Conservation (phyloP, 2,329 filamentous ascomycete genomes). For the Fusarium sp. region DNA sequence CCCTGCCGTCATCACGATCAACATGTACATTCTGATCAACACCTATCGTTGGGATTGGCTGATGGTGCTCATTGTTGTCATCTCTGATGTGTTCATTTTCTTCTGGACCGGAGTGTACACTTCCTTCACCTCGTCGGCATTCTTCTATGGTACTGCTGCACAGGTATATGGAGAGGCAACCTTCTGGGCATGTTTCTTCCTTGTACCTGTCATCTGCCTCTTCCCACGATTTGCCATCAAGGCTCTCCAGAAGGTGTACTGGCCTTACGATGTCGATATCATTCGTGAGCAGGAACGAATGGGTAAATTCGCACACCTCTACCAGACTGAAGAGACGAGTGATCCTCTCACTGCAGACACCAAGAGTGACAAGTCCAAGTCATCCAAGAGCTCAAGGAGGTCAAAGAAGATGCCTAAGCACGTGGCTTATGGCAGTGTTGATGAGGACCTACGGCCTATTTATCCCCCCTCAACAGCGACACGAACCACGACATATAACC, state of each 20-base stretch:
- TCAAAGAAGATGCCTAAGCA: constrained; percentile 62
- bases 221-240: constrained; percentile 90
- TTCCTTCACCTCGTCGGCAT: constrained; percentile 56
- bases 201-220: constrained; percentile 83
- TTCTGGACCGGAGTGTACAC: constrained; percentile 95
- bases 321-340: constrained; percentile 47
- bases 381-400: constrained; percentile 63
- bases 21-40: constrained; percentile 94
- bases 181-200: constrained; percentile 86
- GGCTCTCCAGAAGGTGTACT: constrained; percentile 90
- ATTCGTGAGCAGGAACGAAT: constrained; percentile 89
- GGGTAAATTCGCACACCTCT: constrained; percentile 82
- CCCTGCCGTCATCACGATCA: constrained; percentile 87
- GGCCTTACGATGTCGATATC: constrained; percentile 92
- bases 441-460: constrained; percentile 91
- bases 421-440: constrained; percentile 69
- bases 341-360: constrained; percentile 52
- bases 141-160: constrained; percentile 78
- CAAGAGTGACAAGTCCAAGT: constrained; percentile 56
- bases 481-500: constrained; percentile 74
- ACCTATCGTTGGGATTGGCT: constrained; percentile 99
- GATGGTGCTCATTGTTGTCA: constrained; percentile 80
- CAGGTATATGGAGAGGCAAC: constrained; percentile 83
- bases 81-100: constrained; percentile 90
- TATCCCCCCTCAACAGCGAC: constrained; percentile 92